Evolutionary conservation across 345 rosid genomes (phyloP).

Genomic region (Aquilaria malaccensis): DNA sequence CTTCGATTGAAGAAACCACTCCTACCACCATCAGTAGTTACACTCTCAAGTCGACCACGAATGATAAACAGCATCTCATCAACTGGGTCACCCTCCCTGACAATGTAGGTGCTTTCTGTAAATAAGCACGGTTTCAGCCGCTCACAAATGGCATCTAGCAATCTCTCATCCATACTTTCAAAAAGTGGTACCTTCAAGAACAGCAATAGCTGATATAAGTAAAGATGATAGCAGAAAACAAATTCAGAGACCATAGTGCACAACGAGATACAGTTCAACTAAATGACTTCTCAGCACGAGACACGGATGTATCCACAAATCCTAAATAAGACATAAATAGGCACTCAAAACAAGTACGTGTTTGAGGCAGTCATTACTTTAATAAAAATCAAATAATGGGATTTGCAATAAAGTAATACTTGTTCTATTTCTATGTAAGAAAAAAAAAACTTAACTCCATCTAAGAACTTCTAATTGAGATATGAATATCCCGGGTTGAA

Average conservation of each 20-base stretch:
- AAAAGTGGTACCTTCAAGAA: conserved; percentile 72
- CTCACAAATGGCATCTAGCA: conserved; percentile 96
- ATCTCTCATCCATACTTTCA: conserved; percentile 89
- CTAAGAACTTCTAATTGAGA: too few species aligned
- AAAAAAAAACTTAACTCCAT: too few species aligned
- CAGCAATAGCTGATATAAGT: not conserved
- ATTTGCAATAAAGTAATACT: too few species aligned
- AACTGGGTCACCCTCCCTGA: conserved; percentile 95
- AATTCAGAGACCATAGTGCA: not conserved
- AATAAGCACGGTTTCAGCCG: conserved; percentile 79
- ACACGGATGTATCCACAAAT: too few species aligned
- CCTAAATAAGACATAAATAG: too few species aligned
- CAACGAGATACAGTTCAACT: not conserved
- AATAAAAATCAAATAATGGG: too few species aligned
- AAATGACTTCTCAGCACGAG: too few species aligned
- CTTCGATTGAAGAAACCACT: conserved; percentile 90
- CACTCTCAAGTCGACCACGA: conserved; percentile 94
- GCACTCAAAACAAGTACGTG: too few species aligned
- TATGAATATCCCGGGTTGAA: too few species aligned
- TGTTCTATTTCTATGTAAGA: too few species aligned
- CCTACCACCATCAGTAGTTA: conserved; percentile 93
- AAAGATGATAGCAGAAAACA: not conserved
- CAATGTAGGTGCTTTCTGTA: conserved; percentile 72
- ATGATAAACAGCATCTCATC: conserved; percentile 96
- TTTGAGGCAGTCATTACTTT: too few species aligned